A percentile compares a stretch with the other conserved stretches of the same genome.
Evolutionary conservation across 345 rosid species (phyloP).

Genomic region (Pistacia vera): DNA sequence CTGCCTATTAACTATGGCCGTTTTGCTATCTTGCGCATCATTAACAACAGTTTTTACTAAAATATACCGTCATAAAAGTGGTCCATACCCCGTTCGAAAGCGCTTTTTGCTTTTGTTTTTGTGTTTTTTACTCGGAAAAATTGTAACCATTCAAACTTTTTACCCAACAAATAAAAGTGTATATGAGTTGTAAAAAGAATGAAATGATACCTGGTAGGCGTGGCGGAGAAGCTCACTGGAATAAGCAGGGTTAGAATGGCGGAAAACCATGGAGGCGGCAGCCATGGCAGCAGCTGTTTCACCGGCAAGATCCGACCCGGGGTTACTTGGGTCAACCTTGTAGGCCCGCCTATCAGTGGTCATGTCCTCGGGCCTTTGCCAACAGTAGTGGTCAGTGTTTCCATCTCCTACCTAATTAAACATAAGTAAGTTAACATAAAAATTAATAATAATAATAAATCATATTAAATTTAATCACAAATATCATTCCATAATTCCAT

Average conservation of each 20-base stretch:
- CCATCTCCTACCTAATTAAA: slow-evolving; percentile 88
- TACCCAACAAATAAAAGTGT: too few relatives aligned
- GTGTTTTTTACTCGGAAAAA: neutral
- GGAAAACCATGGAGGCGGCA: slow-evolving; percentile 94
- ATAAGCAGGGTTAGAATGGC: slow-evolving; percentile 67
- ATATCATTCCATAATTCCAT: too few relatives aligned
- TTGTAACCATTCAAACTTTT: neutral
- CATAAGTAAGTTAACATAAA: neutral
- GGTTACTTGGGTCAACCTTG: slow-evolving; percentile 84
- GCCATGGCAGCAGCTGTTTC: slow-evolving; percentile 99
- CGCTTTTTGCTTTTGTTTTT: neutral
- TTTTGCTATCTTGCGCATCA: slow-evolving; percentile 15
- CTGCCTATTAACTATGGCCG: slow-evolving; percentile 13
- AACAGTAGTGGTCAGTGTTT: slow-evolving; percentile 94
- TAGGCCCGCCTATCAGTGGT: slow-evolving; percentile 94
- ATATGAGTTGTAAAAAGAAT: neutral
- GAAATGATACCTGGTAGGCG: slow-evolving; percentile 69
- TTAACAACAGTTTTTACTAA: neutral
- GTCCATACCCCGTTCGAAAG: neutral
- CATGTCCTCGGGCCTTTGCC: slow-evolving; percentile 99
- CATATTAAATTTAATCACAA: too few relatives aligned
- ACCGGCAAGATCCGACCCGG: slow-evolving; percentile 98
- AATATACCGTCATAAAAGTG: neutral
- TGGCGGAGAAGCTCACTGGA: slow-evolving; percentile 75
- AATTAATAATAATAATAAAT: too few relatives aligned